phyloP scores from a whole-genome alignment of 768 basidiomycete species.

The Tephrocybe sp. region DNA sequence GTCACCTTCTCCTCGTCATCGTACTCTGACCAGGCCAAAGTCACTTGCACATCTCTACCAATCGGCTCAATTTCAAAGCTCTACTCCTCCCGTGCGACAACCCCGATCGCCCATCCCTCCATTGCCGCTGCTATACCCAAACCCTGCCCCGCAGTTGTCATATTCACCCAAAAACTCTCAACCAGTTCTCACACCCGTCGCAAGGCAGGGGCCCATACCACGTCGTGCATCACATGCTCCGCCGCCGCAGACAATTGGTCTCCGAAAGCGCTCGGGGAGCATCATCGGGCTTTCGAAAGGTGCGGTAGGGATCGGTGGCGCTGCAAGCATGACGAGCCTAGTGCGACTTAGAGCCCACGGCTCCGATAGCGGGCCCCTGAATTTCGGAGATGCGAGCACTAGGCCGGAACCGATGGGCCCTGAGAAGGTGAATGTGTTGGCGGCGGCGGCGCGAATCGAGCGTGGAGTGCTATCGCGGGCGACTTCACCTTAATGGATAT shows the following conservation, averaged over 20 bases:
- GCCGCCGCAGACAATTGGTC: constrained; percentile 21
- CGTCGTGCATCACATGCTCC: constrained; percentile 28
- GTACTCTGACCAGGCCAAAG: constrained; percentile 11
- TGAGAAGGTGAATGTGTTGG: constrained; percentile 21
- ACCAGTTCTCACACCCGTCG: constrained; percentile 6
- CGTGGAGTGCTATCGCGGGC: constrained; percentile 8
- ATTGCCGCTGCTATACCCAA: constrained; percentile 3
- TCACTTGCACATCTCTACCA: constrained; percentile 19
- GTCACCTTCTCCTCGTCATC: constrained; percentile 5
- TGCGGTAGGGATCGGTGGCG: constrained; percentile 20
- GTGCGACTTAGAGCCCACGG: constrained; percentile 14
- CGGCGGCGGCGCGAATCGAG: constrained; percentile 31
- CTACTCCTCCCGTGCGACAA: constrained; percentile 18
- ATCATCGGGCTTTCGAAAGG: constrained; percentile 22
- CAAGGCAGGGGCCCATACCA: constrained; percentile 19
- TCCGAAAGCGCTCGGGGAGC: constrained; percentile 33
- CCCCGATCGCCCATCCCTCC: constrained; percentile 7
- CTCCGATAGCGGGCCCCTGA: constrained; percentile 22
- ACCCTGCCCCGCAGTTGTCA: constrained; percentile 9
- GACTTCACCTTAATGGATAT: constrained; percentile 10
- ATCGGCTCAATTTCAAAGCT: constrained; percentile 14
- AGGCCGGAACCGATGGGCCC: constrained; percentile 12
- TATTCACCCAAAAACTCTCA: constrained; percentile 2
- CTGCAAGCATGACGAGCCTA: constrained; percentile 22
- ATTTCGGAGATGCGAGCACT: constrained; percentile 17